A percentile compares a stretch with the other conserved stretches of the same genome.
Conservation (phyloP, 305 asterid genomes). For the Fraxinus angustifolia region DNA sequence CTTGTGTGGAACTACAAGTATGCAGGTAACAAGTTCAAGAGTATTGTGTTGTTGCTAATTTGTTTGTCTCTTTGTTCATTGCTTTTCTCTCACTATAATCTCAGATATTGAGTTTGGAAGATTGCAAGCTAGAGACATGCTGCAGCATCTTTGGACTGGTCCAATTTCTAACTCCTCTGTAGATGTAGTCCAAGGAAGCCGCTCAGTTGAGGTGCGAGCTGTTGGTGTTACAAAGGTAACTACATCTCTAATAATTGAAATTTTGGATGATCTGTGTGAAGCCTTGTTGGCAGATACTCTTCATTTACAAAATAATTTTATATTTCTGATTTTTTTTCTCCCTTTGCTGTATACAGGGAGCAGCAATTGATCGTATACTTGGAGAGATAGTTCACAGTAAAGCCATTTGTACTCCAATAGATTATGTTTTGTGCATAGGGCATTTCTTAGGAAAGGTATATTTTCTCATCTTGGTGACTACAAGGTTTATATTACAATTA, state of each 20-base stretch:
- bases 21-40: slow-evolving; percentile 57
- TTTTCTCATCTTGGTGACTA: slow-evolving; percentile 7
- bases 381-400: slow-evolving; percentile 95
- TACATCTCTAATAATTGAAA: neutral
- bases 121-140: slow-evolving; percentile 98
- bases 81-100: slow-evolving; percentile 4
- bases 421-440: slow-evolving; percentile 87
- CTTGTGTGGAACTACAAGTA: slow-evolving; percentile 97
- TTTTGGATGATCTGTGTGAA: neutral
- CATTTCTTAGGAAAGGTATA: slow-evolving; percentile 93
- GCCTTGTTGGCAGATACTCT: neutral
- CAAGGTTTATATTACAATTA: neutral
- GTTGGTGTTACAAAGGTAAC: slow-evolving; percentile 96
- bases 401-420: slow-evolving; percentile 80
- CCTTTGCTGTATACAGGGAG: slow-evolving; percentile 58
- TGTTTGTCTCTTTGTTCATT: neutral
- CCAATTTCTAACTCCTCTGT: slow-evolving; percentile 94
- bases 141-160: slow-evolving; percentile 99
- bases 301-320: neutral
- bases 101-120: slow-evolving; percentile 95
- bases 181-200: slow-evolving; percentile 95
- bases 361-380: slow-evolving; percentile 92
- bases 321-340: neutral
- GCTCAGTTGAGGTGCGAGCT: slow-evolving; percentile 97
- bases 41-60: slow-evolving; percentile 10